Evolutionary conservation across 1,284 basidiomycete genomes (phyloP).

Genomic region (Fomitiporia mediterranea): DNA sequence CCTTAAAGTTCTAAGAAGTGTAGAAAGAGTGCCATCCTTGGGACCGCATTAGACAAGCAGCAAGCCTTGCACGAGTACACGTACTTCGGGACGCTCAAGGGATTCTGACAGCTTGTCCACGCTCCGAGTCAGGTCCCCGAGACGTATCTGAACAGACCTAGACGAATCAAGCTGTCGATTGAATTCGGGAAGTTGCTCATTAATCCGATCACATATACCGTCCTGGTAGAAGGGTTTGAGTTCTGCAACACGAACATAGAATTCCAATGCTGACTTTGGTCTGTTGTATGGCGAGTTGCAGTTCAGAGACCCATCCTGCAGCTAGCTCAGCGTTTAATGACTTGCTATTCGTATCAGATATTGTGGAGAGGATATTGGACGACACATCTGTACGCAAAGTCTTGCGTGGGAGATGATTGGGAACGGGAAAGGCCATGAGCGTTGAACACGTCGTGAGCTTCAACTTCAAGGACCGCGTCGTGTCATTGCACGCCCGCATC

Average conservation of each 20-base stretch:
- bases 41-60: slow-evolving; percentile 16
- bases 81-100: slow-evolving; percentile 57
- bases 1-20: slow-evolving; percentile 45
- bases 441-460: slow-evolving; percentile 16
- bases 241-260: slow-evolving; percentile 4
- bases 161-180: slow-evolving; percentile 58
- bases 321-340: slow-evolving; percentile 55
- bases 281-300: slow-evolving; percentile 59
- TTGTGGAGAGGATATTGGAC: slow-evolving; percentile 60
- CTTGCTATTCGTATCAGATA: slow-evolving; percentile 55
- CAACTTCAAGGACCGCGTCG: no score
- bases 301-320: slow-evolving; percentile 62
- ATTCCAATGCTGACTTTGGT: slow-evolving; percentile 52
- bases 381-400: slow-evolving; percentile 56
- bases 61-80: slow-evolving; percentile 16
- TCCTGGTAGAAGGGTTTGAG: slow-evolving; percentile 36
- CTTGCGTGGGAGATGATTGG: slow-evolving; percentile 59
- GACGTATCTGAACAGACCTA: slow-evolving; percentile 55
- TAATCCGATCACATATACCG: slow-evolving; percentile 63
- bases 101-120: slow-evolving; percentile 47
- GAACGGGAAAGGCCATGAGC: slow-evolving; percentile 66
- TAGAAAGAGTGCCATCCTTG: slow-evolving; percentile 64
- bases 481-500: no score
- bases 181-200: slow-evolving; percentile 56
- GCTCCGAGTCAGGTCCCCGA: slow-evolving; percentile 46